These are phyloP conservation scores for Scedosporium dehoogii DNA, from an alignment of 2,329 filamentous ascomycete genomes.

Conservation along the genomic window DNA sequence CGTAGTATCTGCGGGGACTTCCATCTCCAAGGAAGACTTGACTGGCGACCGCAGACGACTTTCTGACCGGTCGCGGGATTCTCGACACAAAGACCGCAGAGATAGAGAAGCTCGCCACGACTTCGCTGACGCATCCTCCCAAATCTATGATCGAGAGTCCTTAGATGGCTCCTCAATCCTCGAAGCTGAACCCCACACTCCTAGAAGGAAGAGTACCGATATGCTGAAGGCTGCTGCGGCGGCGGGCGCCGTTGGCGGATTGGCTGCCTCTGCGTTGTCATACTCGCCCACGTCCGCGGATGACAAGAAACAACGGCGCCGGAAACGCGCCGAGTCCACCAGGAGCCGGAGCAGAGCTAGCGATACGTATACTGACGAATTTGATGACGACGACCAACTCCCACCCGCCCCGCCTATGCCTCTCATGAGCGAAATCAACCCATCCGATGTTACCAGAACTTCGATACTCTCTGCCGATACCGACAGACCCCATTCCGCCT, in stretches of 20 bases:
- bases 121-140: slow-evolving; percentile 35
- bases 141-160: slow-evolving; percentile 38
- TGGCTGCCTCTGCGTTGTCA: slow-evolving; percentile 17
- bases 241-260: slow-evolving; percentile 30
- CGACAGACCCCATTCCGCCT: slow-evolving; percentile 60
- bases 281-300: slow-evolving; percentile 10
- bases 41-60: slow-evolving; percentile 54
- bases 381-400: slow-evolving; percentile 42
- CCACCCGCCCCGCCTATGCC: slow-evolving; percentile 69
- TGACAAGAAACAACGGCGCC: slow-evolving; percentile 25
- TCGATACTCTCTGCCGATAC: slow-evolving; percentile 79
- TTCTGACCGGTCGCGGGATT: slow-evolving; percentile 19
- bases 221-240: slow-evolving; percentile 33
- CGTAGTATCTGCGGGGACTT: slow-evolving; percentile 44
- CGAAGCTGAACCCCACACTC: slow-evolving; percentile 32
- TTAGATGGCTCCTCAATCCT: slow-evolving; percentile 27
- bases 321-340: slow-evolving; percentile 40
- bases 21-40: slow-evolving; percentile 42
- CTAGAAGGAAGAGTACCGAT: slow-evolving; percentile 30
- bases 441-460: slow-evolving; percentile 77
- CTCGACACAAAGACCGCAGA: slow-evolving; percentile 12
- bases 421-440: slow-evolving; percentile 73
- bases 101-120: slow-evolving; percentile 47
- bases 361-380: slow-evolving; percentile 37
- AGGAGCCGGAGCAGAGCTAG: slow-evolving; percentile 32